Percentiles rank a stretch among this genome's conserved stretches.
Evolutionary conservation across 768 basidiomycete species (phyloP).

Genomic region (Suillus lakei): DNA sequence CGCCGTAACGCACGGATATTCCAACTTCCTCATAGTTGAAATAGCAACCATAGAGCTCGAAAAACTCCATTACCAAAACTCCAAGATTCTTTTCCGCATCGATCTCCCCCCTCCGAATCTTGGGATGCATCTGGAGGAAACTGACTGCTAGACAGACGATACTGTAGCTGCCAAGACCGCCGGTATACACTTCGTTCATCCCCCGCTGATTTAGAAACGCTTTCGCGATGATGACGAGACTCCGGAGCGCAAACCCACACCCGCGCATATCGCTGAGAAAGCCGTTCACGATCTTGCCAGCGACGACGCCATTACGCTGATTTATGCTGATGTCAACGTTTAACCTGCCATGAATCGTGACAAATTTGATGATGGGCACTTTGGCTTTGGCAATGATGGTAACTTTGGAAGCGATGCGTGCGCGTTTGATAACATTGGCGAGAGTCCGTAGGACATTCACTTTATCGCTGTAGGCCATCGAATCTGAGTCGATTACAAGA

Average conservation of each 20-base stretch:
- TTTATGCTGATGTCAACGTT: constrained; percentile 95
- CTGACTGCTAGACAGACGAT: constrained; percentile 92
- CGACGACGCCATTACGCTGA: constrained; percentile 81
- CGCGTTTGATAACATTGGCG: constrained; percentile 75
- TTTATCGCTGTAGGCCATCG: constrained; percentile 75
- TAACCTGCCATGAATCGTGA: constrained; percentile 79
- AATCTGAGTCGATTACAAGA: constrained; percentile 81
- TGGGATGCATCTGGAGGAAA: constrained; percentile 98
- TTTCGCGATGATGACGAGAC: constrained; percentile 88
- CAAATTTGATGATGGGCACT: constrained; percentile 97
- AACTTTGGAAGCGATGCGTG: constrained; percentile 77
- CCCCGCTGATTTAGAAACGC: constrained; percentile 85
- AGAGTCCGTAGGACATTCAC: constrained; percentile 74
- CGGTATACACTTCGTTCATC: constrained; percentile 98
- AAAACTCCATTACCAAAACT: constrained; percentile 95
- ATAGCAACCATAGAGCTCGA: constrained; percentile 90
- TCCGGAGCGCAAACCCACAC: constrained; percentile 71
- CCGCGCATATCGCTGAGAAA: constrained; percentile 69
- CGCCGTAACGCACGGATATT: constrained; percentile 86
- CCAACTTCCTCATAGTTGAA: constrained; percentile 94
- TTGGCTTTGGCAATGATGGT: constrained; percentile 91
- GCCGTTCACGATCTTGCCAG: constrained; percentile 79
- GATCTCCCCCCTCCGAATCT: constrained; percentile 86
- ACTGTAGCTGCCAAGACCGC: constrained; percentile 92
- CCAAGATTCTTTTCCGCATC: constrained; percentile 89